Evolutionary conservation across 1,284 basidiomycete species (phyloP), one percentile per base, ranked within the genome.

Genomic region (Pseudozyma pruni): DNA sequence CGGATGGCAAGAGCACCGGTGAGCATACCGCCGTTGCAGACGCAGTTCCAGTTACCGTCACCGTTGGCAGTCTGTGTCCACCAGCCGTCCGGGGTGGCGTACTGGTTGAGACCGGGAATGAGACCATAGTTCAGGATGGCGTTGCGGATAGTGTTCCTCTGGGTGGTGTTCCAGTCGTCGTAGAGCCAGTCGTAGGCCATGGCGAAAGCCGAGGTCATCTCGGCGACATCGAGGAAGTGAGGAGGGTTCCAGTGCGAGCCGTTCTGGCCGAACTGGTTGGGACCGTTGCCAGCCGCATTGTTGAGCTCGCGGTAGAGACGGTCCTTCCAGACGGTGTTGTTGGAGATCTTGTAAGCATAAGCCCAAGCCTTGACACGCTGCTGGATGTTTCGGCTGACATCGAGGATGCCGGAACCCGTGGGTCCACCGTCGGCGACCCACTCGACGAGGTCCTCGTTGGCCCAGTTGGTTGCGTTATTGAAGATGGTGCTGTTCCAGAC

Each of bases 161-260:
- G 91, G 5, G 88, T 86, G 29, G 86, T 83, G 8, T 87, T 88
- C 91, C 92, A 96, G 57, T 88, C 86, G 58, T 95, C 90, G 84
- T 96, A 90, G 52, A 98, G 84, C 87, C 87, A 99, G 83, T 99
- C 96, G 80, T 98, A 99, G 2, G 90, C 96, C 74, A 96, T 91
- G 32, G 87, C 79, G 53, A 79, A 81, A 14, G 79, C 79, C 2
- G 79, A 69, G 25, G 89, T 90, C 79, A 97, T 87, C 83, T 99
- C 96, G 19, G 89, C 95, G 8, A 90, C 86, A 83, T 99, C 96
- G 56, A 99, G 90, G 88, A 98, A 98, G 85, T 98, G 96, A 3
- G 56, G 72, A 3, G 89, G 86, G 84, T 96, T 95, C 93, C 94
- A 97, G 76, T 47, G 70, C 14, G 55, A 46, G 47, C 64, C 64